A percentile compares a stretch with the other conserved stretches of the same genome.
These are phyloP conservation scores for Phoenix dactylifera DNA, from an alignment of 176 grass and related monocot species.

Conservation along the genomic window DNA sequence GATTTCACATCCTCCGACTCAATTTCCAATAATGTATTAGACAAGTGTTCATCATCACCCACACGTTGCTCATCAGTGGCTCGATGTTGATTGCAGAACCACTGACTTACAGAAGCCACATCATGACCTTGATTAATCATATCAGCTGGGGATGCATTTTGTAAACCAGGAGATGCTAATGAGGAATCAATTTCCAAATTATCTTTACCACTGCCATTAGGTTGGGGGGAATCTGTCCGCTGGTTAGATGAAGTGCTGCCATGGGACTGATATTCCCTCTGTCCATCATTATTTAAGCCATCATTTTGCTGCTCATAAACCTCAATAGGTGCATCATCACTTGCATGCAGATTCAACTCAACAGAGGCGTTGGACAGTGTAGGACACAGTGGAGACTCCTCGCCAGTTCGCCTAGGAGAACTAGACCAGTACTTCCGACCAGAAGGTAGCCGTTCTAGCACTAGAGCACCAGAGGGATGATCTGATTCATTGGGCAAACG, in stretches of 20 bases:
- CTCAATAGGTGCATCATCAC: conserved; percentile 15
- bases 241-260: background rate
- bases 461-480: conserved; percentile 17
- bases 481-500: conserved; percentile 29
- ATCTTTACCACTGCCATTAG: background rate
- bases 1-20: background rate
- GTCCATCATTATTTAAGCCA: background rate
- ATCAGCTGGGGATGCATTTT: background rate
- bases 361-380: conserved; percentile 2
- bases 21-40: background rate
- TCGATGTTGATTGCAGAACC: background rate
- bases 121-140: background rate
- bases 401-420: conserved; percentile 39
- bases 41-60: conserved; percentile 6
- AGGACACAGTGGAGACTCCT: conserved; percentile 1
- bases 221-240: background rate
- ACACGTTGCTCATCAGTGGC: background rate
- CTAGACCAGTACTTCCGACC: conserved; percentile 54
- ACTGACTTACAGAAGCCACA: background rate
- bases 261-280: background rate
- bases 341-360: conserved; percentile 9
- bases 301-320: background rate
- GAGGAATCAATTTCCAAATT: background rate
- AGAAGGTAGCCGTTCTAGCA: conserved; percentile 60
- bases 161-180: background rate